Conservation (phyloP, 148 eudicot species). For the Nyssa sinensis region DNA sequence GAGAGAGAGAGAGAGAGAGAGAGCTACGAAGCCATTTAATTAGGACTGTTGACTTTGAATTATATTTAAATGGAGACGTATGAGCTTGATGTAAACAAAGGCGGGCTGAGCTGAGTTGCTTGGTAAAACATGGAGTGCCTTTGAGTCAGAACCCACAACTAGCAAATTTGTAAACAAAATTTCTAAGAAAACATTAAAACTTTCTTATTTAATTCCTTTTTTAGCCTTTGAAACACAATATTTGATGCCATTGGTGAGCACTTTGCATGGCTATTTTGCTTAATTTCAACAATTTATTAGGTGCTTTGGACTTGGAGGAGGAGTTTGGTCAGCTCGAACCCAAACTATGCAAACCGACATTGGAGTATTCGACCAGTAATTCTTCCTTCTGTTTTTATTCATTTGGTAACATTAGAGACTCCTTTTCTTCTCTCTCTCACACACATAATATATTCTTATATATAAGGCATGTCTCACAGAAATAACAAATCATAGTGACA, state of each 20-base stretch:
- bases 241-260: no score
- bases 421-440: background rate
- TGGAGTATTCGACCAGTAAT: no score
- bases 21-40: no score
- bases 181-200: no score
- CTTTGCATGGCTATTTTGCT: background rate
- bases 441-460: no score
- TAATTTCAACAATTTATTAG: no score
- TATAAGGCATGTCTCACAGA: no score
- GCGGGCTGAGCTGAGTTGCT: conserved; percentile 10
- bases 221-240: background rate
- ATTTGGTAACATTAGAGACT: background rate
- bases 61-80: background rate
- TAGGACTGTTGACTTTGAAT: background rate
- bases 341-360: no score
- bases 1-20: no score
- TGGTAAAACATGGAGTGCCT: background rate
- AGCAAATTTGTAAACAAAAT: background rate
- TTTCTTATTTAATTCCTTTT: no score
- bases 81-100: background rate
- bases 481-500: no score
- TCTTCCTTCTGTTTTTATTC: no score
- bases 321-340: background rate
- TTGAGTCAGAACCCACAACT: conserved; percentile 2
- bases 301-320: background rate